phyloP scores from a whole-genome alignment of 1,139 yeast species.

The Lodderomyces parapsilosis region DNA sequence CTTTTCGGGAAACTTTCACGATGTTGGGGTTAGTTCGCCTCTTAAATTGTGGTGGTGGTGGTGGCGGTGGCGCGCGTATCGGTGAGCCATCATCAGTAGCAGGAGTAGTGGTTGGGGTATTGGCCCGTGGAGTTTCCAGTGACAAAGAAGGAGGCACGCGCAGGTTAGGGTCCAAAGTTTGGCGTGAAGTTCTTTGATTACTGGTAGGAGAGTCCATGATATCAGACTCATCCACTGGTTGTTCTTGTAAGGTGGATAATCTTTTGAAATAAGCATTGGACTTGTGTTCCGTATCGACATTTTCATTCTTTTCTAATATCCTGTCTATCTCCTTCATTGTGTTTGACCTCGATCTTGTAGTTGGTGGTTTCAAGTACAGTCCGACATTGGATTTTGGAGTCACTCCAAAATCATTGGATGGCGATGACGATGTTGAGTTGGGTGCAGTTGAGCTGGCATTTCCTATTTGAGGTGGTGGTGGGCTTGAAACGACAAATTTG shows the following conservation, averaged over 20 bases:
- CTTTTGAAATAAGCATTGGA: conserved; percentile 72
- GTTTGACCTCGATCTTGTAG: conserved; percentile 37
- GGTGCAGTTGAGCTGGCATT: conserved; percentile 11
- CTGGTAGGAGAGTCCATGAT: conserved; percentile 4
- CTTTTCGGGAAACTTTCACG: conserved; percentile 53
- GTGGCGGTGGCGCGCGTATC: conserved; percentile 4
- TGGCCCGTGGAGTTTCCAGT: neutral
- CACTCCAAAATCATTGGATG: conserved; percentile 10
- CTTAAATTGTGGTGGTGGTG: no score
- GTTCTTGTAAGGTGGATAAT: conserved; percentile 66
- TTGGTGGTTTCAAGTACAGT: conserved; percentile 8
- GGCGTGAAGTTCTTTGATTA: conserved; percentile 10
- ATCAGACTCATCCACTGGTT: conserved; percentile 33
- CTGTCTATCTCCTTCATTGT: conserved; percentile 41
- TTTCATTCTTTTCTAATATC: conserved; percentile 40
- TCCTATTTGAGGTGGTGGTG: conserved; percentile 15
- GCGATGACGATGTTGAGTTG: conserved; percentile 13
- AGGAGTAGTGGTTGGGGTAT: conserved; percentile 1
- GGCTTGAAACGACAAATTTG: conserved; percentile 21
- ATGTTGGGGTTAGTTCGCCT: conserved; percentile 26
- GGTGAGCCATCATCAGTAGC: conserved; percentile 10
- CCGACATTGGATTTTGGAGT: conserved; percentile 14
- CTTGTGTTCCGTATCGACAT: conserved; percentile 45
- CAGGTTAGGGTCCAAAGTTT: conserved; percentile 7
- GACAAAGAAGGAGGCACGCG: conserved; percentile 1